phyloP scores from a whole-genome alignment of 805 yeast species.

The Wickerhamomyces sydowiorum region DNA sequence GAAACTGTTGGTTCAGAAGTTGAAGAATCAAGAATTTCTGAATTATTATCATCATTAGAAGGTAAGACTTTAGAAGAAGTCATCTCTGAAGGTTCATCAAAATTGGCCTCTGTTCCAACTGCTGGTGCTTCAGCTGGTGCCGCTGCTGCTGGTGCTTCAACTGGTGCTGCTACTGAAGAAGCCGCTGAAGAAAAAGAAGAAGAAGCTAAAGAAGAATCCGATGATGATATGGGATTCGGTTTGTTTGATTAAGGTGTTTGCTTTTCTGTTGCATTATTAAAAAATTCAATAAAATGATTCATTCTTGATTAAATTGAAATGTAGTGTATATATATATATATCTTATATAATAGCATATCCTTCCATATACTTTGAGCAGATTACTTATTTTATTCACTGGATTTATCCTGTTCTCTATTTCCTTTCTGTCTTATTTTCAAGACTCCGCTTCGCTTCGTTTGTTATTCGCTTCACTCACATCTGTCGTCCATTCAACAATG shows the following conservation, averaged over 20 bases:
- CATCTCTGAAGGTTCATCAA: constrained; percentile 75
- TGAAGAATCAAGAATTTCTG: constrained; percentile 68
- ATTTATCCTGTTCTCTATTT: too few species aligned
- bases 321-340: too few species aligned
- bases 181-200: constrained; percentile 51
- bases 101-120: constrained; percentile 76
- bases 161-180: constrained; percentile 47
- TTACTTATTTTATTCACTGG: too few species aligned
- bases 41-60: constrained; percentile 68
- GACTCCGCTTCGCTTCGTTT: too few species aligned
- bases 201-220: constrained; percentile 44
- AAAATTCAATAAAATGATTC: too few species aligned
- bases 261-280: too few species aligned
- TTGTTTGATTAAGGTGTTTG: constrained; percentile 46
- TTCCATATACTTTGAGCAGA: too few species aligned
- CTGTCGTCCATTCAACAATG: too few species aligned
- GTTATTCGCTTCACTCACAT: too few species aligned
- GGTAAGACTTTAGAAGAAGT: constrained; percentile 71
- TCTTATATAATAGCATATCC: too few species aligned
- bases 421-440: too few species aligned
- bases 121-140: constrained; percentile 73
- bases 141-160: constrained; percentile 50
- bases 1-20: constrained; percentile 77
- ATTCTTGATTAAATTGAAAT: too few species aligned
- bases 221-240: constrained; percentile 78